These are phyloP conservation scores for Zygoascus biomembranicola DNA, from an alignment of 805 yeast genomes.

Conservation along the genomic window DNA sequence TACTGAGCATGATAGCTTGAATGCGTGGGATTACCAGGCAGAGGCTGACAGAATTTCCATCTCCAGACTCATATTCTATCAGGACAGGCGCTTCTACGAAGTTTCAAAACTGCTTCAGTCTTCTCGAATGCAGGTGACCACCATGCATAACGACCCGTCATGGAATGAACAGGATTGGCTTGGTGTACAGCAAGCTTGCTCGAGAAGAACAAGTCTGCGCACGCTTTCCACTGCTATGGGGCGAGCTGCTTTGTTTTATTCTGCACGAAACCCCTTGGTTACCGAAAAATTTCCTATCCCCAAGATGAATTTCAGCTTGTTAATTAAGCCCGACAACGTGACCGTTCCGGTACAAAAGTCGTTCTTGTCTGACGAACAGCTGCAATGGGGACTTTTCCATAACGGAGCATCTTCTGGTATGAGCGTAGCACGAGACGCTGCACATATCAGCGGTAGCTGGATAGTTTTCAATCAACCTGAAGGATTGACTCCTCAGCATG, in stretches of 20 bases:
- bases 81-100: conserved; percentile 74
- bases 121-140: conserved; percentile 48
- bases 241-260: conserved; percentile 61
- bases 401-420: conserved; percentile 87
- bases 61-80: conserved; percentile 64
- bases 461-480: conserved; percentile 77
- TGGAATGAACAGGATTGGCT: conserved; percentile 50
- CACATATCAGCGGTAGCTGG: conserved; percentile 83
- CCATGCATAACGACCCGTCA: conserved; percentile 32
- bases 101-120: conserved; percentile 65
- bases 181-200: conserved; percentile 45
- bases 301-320: conserved; percentile 57
- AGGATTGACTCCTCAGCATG: conserved; percentile 72
- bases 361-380: conserved; percentile 38
- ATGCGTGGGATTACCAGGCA: conserved; percentile 63
- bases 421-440: conserved; percentile 57
- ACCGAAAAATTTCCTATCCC: conserved; percentile 83
- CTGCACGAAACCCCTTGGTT: conserved; percentile 64
- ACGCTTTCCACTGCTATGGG: conserved; percentile 74
- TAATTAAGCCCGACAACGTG: conserved; percentile 57
- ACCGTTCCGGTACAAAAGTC: conserved; percentile 54
- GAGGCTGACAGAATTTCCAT: conserved; percentile 62
- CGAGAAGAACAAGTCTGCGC: conserved; percentile 55
- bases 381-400: conserved; percentile 84
- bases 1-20: conserved; percentile 37